Evolutionary conservation across 108 stramenopile species (phyloP), one percentile per base, ranked within the genome.

Genomic region (Hondaea fermentalgiana): DNA sequence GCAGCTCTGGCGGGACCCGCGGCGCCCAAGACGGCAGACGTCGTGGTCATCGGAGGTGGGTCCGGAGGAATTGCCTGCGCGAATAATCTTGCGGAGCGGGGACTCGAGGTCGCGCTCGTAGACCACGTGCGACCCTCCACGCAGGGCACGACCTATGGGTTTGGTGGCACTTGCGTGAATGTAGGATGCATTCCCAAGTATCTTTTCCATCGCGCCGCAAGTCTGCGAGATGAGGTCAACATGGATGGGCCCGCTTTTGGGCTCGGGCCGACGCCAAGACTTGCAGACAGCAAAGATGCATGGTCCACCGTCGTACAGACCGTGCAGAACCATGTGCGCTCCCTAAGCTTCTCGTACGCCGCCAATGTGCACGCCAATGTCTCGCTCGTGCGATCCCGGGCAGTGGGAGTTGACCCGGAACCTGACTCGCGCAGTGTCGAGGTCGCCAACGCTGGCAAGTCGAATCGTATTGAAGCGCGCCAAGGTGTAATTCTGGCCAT

Each of bases 401-500:
- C 23, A 57, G 87, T 57, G 5, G 55, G 53, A 8, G 3, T 59
- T 6, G 44, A 47, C 44, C 4, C 42, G 5, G 58, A 42, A 5
- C 10, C 28, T 42, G 16, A 5, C 44, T 29, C 60, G 14, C 45
- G 28, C 10, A 14, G 14, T 4, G 87, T 17, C 21, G 19, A 5
- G 5, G 8, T 57, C 8, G 58, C 44, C 0, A 42, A 43, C 25
- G 5, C 47, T 49, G 53, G 44, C 44, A 28, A 14, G 10, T 5
- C 25, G 8, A 5, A 4, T 53, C 6, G 23, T 28, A 45, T 45
- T 19, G 42, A 44, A 43, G 87, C 92, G 35, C 89, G 95, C 21
- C 93, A 96, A 10, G 95, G 97, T 5, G 94, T 97, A 83, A 59
- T 99, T 90, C 91, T 99, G 59, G 97, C 98, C 47, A 95, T 95